Evolutionary conservation across 2,329 filamentous ascomycete species (phyloP).

Genomic region (Penicillium paneum): DNA sequence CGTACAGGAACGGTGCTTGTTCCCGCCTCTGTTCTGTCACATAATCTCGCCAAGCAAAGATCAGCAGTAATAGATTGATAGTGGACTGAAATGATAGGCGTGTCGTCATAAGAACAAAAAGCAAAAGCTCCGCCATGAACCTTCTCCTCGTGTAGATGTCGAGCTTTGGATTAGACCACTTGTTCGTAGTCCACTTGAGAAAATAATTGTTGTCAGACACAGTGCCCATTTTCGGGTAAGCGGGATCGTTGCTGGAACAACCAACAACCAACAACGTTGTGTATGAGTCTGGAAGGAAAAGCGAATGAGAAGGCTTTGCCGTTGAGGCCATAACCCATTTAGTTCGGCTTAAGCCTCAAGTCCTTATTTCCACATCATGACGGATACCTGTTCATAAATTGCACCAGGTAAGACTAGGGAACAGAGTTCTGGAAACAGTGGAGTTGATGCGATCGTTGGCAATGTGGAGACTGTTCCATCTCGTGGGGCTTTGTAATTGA

Average conservation of each 20-base stretch:
- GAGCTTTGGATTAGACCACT: slow-evolving; percentile 3
- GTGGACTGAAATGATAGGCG: slow-evolving; percentile 8
- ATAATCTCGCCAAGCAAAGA: slow-evolving; percentile 14
- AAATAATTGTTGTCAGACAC: slow-evolving; percentile 7
- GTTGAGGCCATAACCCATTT: background rate
- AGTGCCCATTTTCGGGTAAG: slow-evolving; percentile 7
- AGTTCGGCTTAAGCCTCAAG: background rate
- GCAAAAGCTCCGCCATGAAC: slow-evolving; percentile 9
- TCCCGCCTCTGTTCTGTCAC: slow-evolving; percentile 5
- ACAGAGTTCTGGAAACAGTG: background rate
- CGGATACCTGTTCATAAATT: background rate
- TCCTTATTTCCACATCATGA: background rate
- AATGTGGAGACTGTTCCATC: background rate
- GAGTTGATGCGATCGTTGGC: background rate
- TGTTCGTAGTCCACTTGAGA: slow-evolving; percentile 17
- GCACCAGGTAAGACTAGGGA: background rate
- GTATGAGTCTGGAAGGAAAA: background rate
- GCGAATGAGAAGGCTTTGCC: background rate
- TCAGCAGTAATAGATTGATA: slow-evolving; percentile 9
- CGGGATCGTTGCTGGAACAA: slow-evolving; percentile 17
- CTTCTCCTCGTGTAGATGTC: slow-evolving; percentile 2
- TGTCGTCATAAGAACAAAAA: slow-evolving; percentile 7
- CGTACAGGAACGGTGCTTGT: background rate
- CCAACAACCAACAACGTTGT: background rate
- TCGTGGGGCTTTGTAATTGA: background rate